A percentile compares a stretch with the other conserved stretches of the same genome.
These are phyloP conservation scores for Pleomassaria siparia DNA, from an alignment of 2,329 filamentous ascomycete genomes.

Conservation along the genomic window DNA sequence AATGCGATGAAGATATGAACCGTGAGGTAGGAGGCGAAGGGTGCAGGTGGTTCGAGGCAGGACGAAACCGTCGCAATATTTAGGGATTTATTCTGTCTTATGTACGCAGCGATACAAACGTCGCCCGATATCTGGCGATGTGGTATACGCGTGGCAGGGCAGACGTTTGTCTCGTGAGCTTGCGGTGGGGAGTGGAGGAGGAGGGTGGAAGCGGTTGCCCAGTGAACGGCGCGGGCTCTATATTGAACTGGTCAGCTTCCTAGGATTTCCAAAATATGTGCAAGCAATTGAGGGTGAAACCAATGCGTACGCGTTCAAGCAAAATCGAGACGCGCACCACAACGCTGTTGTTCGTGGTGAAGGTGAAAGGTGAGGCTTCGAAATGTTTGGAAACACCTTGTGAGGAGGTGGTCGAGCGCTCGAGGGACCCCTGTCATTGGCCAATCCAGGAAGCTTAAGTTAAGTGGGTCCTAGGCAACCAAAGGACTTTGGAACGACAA, in stretches of 20 bases:
- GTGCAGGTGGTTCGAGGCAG: neutral
- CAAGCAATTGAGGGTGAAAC: constrained; percentile 3
- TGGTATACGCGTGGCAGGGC: constrained; percentile 13
- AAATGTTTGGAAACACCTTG: constrained; percentile 24
- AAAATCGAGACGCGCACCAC: neutral
- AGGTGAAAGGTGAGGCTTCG: constrained; percentile 19
- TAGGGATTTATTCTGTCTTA: too few relatives aligned
- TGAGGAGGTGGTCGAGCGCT: constrained; percentile 3
- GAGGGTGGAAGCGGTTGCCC: constrained; percentile 11
- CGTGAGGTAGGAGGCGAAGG: too few relatives aligned
- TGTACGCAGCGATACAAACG: too few relatives aligned
- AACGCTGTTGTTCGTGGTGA: neutral
- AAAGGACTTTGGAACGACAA: neutral
- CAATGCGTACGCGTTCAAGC: neutral
- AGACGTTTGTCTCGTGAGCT: constrained; percentile 20
- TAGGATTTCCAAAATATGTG: neutral
- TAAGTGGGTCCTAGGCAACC: constrained; percentile 7
- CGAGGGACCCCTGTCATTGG: constrained; percentile 4
- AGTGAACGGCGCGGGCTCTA: constrained; percentile 3
- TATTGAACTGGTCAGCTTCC: constrained; percentile 5
- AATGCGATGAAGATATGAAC: neutral
- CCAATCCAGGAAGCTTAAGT: constrained; percentile 9
- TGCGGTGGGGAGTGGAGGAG: constrained; percentile 11
- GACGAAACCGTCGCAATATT: neutral
- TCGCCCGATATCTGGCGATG: neutral